Conservation (phyloP, 805 yeast species). For the Ogataea nonfermentans region DNA sequence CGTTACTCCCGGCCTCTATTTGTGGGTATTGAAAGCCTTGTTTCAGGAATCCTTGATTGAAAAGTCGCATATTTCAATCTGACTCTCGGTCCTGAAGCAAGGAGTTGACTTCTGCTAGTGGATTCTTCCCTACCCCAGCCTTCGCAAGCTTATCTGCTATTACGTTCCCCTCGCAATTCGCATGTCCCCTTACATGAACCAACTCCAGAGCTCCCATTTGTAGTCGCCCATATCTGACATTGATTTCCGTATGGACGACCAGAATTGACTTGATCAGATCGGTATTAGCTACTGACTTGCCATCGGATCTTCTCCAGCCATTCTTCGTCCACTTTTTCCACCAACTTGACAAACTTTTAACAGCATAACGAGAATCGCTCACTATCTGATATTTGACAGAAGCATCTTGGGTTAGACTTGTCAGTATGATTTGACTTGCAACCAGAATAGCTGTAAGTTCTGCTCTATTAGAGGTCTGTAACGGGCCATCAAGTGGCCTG, state of each 20-base stretch:
- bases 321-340: constrained; percentile 51
- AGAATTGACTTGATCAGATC: constrained; percentile 45
- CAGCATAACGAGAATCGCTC: constrained; percentile 73
- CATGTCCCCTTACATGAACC: constrained; percentile 71
- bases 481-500: constrained; percentile 44
- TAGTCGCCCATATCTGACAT: constrained; percentile 34
- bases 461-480: constrained; percentile 77
- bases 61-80: too few species aligned
- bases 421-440: constrained; percentile 47
- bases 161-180: constrained; percentile 68
- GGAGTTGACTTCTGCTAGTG: background rate
- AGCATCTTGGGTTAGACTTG: constrained; percentile 31
- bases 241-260: constrained; percentile 35
- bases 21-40: too few species aligned
- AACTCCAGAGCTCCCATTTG: constrained; percentile 43
- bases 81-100: too few species aligned
- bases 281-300: constrained; percentile 46
- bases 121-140: constrained; percentile 45
- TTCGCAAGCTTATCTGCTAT: constrained; percentile 75
- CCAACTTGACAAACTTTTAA: constrained; percentile 58
- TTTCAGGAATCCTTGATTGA: too few species aligned
- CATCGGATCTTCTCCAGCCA: constrained; percentile 49
- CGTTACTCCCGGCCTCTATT: too few species aligned
- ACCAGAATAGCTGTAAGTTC: constrained; percentile 66
- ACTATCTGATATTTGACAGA: constrained; percentile 41